Base-by-base conservation (phyloP, 768 basidiomycete genomes). In the Coprinopsis cinerea region DNA sequence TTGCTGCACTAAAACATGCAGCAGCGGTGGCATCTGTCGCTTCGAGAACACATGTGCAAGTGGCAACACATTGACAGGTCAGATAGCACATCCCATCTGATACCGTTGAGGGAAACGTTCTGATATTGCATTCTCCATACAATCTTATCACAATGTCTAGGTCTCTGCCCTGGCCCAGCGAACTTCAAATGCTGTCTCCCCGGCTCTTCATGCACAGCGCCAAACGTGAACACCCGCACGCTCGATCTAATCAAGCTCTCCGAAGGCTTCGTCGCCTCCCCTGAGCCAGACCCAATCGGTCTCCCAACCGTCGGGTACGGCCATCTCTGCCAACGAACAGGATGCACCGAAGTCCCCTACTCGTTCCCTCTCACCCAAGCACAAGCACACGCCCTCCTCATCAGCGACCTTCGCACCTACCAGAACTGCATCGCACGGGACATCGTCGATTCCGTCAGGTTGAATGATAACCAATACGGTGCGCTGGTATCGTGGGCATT, bases 231-330 rank as follows among this genome's bases (percentile, higher is more conserved):
- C 54, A 49, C 49, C 36, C 63, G 63, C 14, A 67, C 66, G 2
- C 37, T 67, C 48, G 52, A 52, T 23, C 48, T 64, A 25, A 66
- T 68, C 54, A 67, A 68, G 40, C 14, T 49, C 13, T 67, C 57
- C 42, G 67, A 68, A 59, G 65, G 67, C n/a, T 69, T 69, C 51
- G 67, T 69, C 15, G 23, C 63, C 17, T 53, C 54, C 17, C 67
- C 67, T 18, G 57, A 58, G 17, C 67, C 67, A 10, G 67, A 69
- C 53, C 67, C 67, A 34, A 63, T 67, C 20, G 66, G 64, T 20
- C 59, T 69, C 30, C 65, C 65, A 7, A 69, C 66, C 25, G 68
- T 67, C 40, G 68, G 68, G 17, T 69, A 62, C 53, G 66, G 67
- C 9, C 67, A 69, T 50, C 59, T 64, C 25, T 69, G 67, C 56